Conservation (phyloP, 352 stramenopile species). For the Globisporangium canariense region DNA sequence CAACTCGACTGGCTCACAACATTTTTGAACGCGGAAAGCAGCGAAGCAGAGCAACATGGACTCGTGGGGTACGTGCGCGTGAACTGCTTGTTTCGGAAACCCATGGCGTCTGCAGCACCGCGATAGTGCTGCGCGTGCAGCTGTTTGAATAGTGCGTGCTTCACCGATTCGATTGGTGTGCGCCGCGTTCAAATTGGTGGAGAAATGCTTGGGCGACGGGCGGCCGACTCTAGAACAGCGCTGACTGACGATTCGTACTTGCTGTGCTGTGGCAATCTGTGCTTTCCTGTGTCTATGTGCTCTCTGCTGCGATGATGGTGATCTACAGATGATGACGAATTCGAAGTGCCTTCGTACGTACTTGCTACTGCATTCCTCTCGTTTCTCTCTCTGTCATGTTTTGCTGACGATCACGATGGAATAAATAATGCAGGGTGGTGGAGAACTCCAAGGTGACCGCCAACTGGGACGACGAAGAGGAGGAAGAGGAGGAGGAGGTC, state of each 20-base stretch:
- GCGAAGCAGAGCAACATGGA: conserved; percentile 42
- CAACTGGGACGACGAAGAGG: conserved; percentile 80
- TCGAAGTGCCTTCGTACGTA: conserved; percentile 54
- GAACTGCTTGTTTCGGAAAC: conserved; percentile 2
- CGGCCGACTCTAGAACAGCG: not conserved
- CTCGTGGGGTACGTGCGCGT: conserved; percentile 59
- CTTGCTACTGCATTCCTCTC: not conserved
- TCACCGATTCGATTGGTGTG: not conserved
- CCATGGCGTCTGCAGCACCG: not conserved
- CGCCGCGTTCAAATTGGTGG: not conserved
- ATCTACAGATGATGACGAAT: conserved; percentile 74
- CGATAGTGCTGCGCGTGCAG: no score
- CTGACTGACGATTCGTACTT: conserved; percentile 1
- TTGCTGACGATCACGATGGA: not conserved
- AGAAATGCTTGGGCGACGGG: not conserved
- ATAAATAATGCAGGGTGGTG: conserved; percentile 23
- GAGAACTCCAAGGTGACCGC: conserved; percentile 37
- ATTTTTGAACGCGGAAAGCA: conserved; percentile 3
- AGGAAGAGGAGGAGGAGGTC: conserved; percentile 60
- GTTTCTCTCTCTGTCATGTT: not conserved
- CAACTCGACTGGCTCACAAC: conserved; percentile 1
- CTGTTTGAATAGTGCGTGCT: not conserved
- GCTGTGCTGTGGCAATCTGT: not conserved
- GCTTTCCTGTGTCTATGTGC: not conserved
- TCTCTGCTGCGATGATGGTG: not conserved